Evolutionary conservation across 306 rosid species (phyloP).

Genomic region (Casuarina equisetifolia): DNA sequence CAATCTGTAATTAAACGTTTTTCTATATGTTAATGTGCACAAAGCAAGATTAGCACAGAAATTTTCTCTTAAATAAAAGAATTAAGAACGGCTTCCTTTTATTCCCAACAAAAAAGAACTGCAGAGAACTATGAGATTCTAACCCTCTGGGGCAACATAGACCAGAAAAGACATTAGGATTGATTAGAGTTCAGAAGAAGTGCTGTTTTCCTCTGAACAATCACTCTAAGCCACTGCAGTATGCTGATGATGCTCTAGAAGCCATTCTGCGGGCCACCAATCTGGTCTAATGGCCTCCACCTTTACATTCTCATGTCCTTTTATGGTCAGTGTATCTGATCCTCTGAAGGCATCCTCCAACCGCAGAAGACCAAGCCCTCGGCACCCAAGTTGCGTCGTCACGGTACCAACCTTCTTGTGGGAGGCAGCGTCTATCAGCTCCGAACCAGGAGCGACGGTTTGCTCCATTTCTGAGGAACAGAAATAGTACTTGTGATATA

Average conservation of each 20-base stretch:
- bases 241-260: conserved; percentile 26
- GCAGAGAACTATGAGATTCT: no score
- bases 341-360: conserved; percentile 62
- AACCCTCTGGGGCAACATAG: no score
- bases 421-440: conserved; percentile 44
- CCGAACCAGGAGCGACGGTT: conserved; percentile 57
- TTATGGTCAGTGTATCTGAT: conserved; percentile 46
- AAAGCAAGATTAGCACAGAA: not conserved
- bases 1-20: not conserved
- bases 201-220: not conserved
- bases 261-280: conserved; percentile 59
- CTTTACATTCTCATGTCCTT: conserved; percentile 59
- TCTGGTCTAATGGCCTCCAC: conserved; percentile 63
- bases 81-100: not conserved
- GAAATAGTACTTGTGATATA: conserved; percentile 10
- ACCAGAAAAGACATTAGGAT: not conserved
- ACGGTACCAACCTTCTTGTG: conserved; percentile 68
- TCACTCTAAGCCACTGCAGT: conserved; percentile 28
- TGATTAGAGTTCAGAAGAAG: not conserved
- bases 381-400: conserved; percentile 63
- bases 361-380: conserved; percentile 76
- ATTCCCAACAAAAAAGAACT: not conserved
- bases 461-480: conserved; percentile 50
- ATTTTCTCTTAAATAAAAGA: not conserved
- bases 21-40: not conserved